A percentile compares a stretch with the other conserved stretches of the same genome.
phyloP scores from a whole-genome alignment of 441 rosid species.

The Theobroma grandiflorum region DNA sequence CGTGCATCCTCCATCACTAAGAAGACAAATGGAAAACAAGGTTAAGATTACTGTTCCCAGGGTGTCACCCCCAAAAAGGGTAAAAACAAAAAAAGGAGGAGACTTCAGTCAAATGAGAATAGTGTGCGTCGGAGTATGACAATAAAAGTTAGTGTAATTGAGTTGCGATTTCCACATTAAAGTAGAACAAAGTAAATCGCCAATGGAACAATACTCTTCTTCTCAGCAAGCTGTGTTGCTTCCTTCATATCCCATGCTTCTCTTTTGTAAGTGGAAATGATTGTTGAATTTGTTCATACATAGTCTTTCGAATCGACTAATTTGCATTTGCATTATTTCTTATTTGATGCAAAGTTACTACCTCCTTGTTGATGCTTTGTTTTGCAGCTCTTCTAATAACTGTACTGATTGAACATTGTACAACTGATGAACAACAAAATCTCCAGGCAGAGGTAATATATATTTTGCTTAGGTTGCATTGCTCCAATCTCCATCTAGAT shows the following conservation, averaged over 20 bases:
- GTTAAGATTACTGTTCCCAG: neutral
- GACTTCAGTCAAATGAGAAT: too few relatives aligned
- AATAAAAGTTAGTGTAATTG: neutral
- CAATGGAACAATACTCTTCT: neutral
- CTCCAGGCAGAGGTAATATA: neutral
- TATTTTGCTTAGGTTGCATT: too few relatives aligned
- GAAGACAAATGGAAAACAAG: too few relatives aligned
- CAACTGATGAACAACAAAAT: neutral
- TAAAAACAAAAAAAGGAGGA: too few relatives aligned
- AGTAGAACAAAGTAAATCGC: neutral
- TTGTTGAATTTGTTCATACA: too few relatives aligned
- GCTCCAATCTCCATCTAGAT: neutral
- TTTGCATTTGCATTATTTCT: too few relatives aligned
- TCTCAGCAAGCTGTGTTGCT: neutral
- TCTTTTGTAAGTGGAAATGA: neutral
- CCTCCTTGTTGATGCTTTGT: neutral
- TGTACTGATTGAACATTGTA: neutral
- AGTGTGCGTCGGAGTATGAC: too few relatives aligned
- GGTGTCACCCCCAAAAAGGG: too few relatives aligned
- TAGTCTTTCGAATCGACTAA: too few relatives aligned
- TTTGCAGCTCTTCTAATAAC: neutral
- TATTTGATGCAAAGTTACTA: neutral
- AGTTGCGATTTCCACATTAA: neutral
- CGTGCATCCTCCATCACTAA: neutral
- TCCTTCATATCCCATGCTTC: neutral